A percentile compares a stretch with the other conserved stretches of the same genome.
Conservation (phyloP, 2,329 filamentous ascomycete species). For the Fusarium newnesense region DNA sequence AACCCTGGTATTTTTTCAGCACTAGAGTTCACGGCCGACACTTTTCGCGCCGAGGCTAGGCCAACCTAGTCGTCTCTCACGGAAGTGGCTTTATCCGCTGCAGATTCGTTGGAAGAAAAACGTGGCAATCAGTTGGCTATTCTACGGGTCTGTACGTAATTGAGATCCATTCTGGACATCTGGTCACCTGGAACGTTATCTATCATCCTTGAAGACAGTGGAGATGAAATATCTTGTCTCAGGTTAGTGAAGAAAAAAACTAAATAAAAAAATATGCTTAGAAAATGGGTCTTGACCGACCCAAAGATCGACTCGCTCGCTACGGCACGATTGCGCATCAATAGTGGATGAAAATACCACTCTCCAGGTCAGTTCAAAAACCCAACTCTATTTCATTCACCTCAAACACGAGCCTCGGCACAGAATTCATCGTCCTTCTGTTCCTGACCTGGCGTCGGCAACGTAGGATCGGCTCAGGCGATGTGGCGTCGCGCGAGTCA, state of each 20-base stretch:
- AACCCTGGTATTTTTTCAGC: neutral
- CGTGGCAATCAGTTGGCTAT: neutral
- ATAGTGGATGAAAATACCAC: conserved; percentile 5
- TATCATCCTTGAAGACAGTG: neutral
- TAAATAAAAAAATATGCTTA: conserved; percentile 8
- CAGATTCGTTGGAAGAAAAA: neutral
- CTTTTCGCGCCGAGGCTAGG: neutral
- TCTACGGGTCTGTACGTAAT: conserved; percentile 1
- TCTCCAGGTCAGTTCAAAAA: neutral
- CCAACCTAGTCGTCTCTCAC: neutral
- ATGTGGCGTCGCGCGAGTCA: conserved; percentile 15
- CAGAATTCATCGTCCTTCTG: neutral
- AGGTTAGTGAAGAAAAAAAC: neutral
- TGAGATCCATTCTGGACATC: neutral
- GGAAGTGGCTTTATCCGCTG: neutral
- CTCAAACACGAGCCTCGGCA: neutral
- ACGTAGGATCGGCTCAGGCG: neutral
- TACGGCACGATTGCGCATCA: conserved; percentile 1
- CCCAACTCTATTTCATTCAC: neutral
- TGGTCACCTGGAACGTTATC: neutral
- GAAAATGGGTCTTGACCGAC: conserved; percentile 2
- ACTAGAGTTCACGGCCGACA: neutral
- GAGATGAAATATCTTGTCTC: neutral
- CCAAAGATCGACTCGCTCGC: conserved; percentile 8
- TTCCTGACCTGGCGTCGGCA: neutral